Conservation (phyloP, 768 basidiomycete species). For the Crucibulum laeve region DNA sequence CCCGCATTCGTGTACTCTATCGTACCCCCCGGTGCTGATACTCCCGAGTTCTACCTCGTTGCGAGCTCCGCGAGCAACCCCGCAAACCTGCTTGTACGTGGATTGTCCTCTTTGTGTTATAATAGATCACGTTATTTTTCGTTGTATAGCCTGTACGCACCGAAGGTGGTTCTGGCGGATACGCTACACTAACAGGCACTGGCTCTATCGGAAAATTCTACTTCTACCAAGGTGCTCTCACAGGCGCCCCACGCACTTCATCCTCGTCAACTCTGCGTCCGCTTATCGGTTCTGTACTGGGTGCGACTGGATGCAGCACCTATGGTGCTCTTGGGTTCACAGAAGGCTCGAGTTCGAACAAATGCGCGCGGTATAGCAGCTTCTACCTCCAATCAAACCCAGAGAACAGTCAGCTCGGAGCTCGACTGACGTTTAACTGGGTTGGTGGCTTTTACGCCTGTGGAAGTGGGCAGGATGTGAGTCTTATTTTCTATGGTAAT, state of each 20-base stretch:
- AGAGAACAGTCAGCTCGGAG: conserved; percentile 21
- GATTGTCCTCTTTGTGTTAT: background rate
- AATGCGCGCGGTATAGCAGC: conserved; percentile 17
- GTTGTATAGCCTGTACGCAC: conserved; percentile 28
- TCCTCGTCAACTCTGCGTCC: conserved; percentile 11
- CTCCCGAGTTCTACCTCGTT: conserved; percentile 30
- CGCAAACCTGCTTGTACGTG: conserved; percentile 20
- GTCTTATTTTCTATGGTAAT: conserved; percentile 4
- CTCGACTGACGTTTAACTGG: conserved; percentile 18
- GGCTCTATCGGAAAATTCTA: conserved; percentile 24
- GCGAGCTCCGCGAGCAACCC: conserved; percentile 14
- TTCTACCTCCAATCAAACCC: conserved; percentile 20
- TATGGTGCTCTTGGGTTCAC: conserved; percentile 22
- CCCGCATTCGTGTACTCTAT: conserved; percentile 7
- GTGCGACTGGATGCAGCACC: conserved; percentile 16
- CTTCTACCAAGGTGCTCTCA: conserved; percentile 23
- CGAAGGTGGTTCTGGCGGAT: conserved; percentile 15
- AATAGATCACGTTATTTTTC: background rate
- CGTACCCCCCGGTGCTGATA: conserved; percentile 21
- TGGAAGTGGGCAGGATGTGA: conserved; percentile 15
- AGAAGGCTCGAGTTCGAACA: conserved; percentile 22
- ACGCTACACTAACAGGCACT: conserved; percentile 19
- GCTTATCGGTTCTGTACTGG: conserved; percentile 15
- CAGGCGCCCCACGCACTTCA: conserved; percentile 12
- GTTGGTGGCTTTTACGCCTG: conserved; percentile 24